Evolutionary conservation across 2,329 filamentous ascomycete species (phyloP), one percentile per base, ranked within the genome.

Genomic region (Cylindrodendrum hubeiense): DNA sequence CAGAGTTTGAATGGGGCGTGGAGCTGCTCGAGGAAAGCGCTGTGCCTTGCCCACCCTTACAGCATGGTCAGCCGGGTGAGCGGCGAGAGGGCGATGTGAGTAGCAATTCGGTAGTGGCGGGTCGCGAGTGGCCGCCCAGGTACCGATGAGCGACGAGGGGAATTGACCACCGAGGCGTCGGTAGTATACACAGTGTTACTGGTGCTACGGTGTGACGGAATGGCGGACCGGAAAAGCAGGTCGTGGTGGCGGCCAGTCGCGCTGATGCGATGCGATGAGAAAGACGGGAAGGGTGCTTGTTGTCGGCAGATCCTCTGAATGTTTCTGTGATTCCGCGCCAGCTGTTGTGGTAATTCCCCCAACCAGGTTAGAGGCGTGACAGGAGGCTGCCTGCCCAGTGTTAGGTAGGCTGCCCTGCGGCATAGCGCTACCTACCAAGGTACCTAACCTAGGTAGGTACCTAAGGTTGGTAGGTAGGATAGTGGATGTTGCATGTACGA

Each of bases 21-120:
- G 60, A 53, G 54, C 39, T 37, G 47, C 53, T 65, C 46, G 66
- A 74, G 58, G 49, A 59, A 60, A 59, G 49, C 55, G 53, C 62
- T 15, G 17, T 8, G n/a, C n/a, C 28, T 55, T 55, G 61, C 55
- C 69, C 65, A 67, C 57, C 34, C 5, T 33, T 47, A 63, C 47
- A 59, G 49, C 59, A 66, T 63, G 54, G 43, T 54, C 24, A 43
- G 28, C 46, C n/a, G n/a, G 56, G 52, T 22, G 47, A 43, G 46
- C 17, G 30, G 47, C 7, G 26, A 34, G 44, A 44, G 24, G 49
- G 34, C 37, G 54, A 54, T 19, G 43, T n/a, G 24, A 34, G 47
- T 30, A 37, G n/a, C n/a, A n/a, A n/a, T n/a, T n/a, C n/a, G n/a
- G 15, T n/a, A 49, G 37, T 44, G 37, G 34, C 21, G 44, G 41